These are phyloP conservation scores for Malassezia vespertilionis DNA, from an alignment of 1,284 basidiomycete species.

Conservation along the genomic window DNA sequence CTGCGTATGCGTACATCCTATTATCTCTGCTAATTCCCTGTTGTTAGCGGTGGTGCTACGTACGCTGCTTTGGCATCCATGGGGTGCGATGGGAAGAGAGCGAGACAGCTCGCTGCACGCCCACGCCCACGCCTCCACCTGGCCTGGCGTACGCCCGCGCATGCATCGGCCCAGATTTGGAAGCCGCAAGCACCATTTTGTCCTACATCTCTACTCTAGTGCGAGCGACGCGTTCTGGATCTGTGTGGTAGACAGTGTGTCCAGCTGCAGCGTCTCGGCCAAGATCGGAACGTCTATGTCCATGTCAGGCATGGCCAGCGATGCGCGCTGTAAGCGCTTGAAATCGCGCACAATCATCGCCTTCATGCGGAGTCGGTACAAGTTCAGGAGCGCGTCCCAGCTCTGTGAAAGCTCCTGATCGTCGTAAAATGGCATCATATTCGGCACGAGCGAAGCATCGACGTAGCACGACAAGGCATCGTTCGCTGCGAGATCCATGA, in stretches of 20 bases:
- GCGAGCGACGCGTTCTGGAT: conserved; percentile 13
- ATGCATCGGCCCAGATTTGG: too few species aligned
- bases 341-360: conserved; percentile 15
- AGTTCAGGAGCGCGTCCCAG: conserved; percentile 15
- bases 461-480: conserved; percentile 35
- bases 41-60: conserved; percentile 1
- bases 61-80: conserved; percentile 10
- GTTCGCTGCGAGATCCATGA: conserved; percentile 33
- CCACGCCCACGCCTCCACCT: too few species aligned
- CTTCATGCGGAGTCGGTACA: conserved; percentile 17
- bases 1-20: conserved; percentile 11
- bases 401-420: conserved; percentile 16
- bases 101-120: too few species aligned
- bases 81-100: too few species aligned
- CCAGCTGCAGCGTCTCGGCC: conserved; percentile 13
- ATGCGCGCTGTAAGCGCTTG: conserved; percentile 1
- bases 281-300: conserved; percentile 12
- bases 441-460: conserved; percentile 24
- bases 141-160: too few species aligned
- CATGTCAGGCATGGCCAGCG: not conserved
- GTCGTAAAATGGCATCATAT: conserved; percentile 16
- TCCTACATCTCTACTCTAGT: conserved; percentile 6
- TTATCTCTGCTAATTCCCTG: conserved; percentile 11
- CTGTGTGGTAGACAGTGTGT: conserved; percentile 11
- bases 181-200: too few species aligned